phyloP scores from a whole-genome alignment of 306 rosid species.

The Medicago arabica region DNA sequence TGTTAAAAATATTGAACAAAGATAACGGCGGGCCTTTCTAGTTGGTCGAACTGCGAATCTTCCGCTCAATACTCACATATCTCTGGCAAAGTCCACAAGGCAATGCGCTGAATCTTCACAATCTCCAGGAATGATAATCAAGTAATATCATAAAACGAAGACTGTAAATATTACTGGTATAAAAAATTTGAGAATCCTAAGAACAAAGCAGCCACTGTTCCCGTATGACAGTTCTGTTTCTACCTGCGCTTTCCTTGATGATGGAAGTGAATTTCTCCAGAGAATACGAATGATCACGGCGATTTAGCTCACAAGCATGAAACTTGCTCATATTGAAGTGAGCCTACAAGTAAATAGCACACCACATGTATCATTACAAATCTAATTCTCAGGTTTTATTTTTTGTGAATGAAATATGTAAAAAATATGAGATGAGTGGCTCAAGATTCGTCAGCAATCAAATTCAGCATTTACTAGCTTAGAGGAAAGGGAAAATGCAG shows the following conservation, averaged over 20 bases:
- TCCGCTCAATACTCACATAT: constrained; percentile 12
- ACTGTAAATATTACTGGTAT: constrained; percentile 16
- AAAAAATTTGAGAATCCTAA: constrained; percentile 33
- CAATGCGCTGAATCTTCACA: constrained; percentile 33
- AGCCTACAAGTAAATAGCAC: constrained; percentile 35
- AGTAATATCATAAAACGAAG: constrained; percentile 33
- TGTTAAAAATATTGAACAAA: not conserved
- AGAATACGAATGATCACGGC: constrained; percentile 13
- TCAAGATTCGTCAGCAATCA: constrained; percentile 9
- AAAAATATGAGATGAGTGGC: constrained; percentile 21
- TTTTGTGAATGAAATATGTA: constrained; percentile 28
- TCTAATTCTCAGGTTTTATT: constrained; percentile 20
- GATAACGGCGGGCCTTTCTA: not conserved
- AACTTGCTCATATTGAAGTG: constrained; percentile 33
- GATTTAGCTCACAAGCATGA: constrained; percentile 15
- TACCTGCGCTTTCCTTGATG: constrained; percentile 25
- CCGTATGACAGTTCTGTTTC: constrained; percentile 5
- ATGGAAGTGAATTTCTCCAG: constrained; percentile 35
- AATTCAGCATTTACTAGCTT: constrained; percentile 19
- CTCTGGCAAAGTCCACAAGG: constrained; percentile 25
- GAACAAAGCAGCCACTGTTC: constrained; percentile 18
- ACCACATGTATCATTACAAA: constrained; percentile 13
- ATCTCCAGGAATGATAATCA: constrained; percentile 27
- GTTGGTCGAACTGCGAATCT: not conserved
- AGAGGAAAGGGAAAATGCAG: constrained; percentile 24